These are phyloP conservation scores for Basipetospora chlamydospora DNA, from an alignment of 2,329 filamentous ascomycete genomes.

Conservation along the genomic window DNA sequence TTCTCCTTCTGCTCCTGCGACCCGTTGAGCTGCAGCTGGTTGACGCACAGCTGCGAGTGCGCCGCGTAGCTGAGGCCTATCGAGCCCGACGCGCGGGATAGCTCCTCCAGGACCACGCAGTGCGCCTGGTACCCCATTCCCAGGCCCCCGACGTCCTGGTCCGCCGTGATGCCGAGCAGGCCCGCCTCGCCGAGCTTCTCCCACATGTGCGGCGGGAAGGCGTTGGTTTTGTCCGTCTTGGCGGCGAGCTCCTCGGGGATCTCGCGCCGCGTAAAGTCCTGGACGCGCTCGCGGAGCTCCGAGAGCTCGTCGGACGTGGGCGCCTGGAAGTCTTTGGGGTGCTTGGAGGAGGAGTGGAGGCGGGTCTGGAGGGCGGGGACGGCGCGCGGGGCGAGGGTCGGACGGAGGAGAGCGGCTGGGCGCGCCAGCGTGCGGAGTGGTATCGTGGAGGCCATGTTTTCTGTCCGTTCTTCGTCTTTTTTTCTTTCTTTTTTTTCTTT, in stretches of 20 bases:
- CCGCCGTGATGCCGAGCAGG: constrained; percentile 82
- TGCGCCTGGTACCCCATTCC: constrained; percentile 95
- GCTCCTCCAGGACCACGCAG: constrained; percentile 88
- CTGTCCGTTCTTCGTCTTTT: too few relatives aligned
- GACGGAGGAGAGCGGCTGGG: constrained; percentile 9
- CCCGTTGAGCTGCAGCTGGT: constrained; percentile 88
- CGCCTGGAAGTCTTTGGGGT: constrained; percentile 48
- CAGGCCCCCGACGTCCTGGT: constrained; percentile 80
- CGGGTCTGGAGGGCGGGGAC: constrained; percentile 23
- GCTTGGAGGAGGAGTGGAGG: constrained; percentile 41
- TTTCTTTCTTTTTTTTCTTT: not conserved
- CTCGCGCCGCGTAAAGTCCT: constrained; percentile 80
- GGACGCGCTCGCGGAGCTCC: constrained; percentile 70
- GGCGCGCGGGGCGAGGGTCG: constrained; percentile 11
- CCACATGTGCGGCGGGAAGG: constrained; percentile 88
- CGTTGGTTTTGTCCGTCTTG: constrained; percentile 70
- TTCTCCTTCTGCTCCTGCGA: constrained; percentile 61
- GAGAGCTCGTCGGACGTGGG: constrained; percentile 60
- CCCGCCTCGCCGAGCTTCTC: constrained; percentile 81
- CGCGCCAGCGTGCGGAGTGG: constrained; percentile 17
- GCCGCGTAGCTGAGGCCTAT: constrained; percentile 89
- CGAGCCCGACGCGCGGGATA: constrained; percentile 70
- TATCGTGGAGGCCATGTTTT: constrained; percentile 9
- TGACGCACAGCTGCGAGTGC: constrained; percentile 91
- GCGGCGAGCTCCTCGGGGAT: constrained; percentile 73